Conservation (phyloP, 2,329 filamentous ascomycete species). For the Exophiala lecanii-corni region DNA sequence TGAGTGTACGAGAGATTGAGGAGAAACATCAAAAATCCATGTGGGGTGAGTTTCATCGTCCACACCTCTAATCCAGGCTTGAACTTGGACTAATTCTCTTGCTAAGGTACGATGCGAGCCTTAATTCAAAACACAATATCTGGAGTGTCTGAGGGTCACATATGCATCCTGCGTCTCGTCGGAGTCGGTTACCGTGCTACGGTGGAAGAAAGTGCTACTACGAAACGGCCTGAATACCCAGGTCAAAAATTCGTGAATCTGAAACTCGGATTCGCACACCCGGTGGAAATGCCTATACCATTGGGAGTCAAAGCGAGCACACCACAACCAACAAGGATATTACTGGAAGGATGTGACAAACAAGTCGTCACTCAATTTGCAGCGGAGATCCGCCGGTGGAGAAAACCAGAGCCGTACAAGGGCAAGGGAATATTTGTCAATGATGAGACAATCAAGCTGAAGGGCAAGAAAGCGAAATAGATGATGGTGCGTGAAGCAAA, state of each 20-base stretch:
- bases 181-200: slow-evolving; percentile 93
- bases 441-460: slow-evolving; percentile 94
- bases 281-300: slow-evolving; percentile 83
- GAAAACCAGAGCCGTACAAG: slow-evolving; percentile 94
- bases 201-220: slow-evolving; percentile 71
- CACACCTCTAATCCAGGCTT: background rate
- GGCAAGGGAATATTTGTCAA: slow-evolving; percentile 99
- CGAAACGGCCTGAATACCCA: slow-evolving; percentile 57
- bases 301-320: slow-evolving; percentile 77
- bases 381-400: slow-evolving; percentile 81
- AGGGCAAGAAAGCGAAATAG: slow-evolving; percentile 96
- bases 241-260: slow-evolving; percentile 86
- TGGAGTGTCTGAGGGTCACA: slow-evolving; percentile 94
- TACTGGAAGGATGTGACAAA: slow-evolving; percentile 83
- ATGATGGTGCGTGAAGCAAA: no score
- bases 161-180: slow-evolving; percentile 84
- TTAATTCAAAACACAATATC: slow-evolving; percentile 87
- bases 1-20: slow-evolving; percentile 66
- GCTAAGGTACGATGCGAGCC: slow-evolving; percentile 76
- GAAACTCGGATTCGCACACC: slow-evolving; percentile 95
- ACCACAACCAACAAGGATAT: slow-evolving; percentile 83
- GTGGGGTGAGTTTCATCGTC: slow-evolving; percentile 70
- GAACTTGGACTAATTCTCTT: slow-evolving; percentile 12
- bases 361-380: slow-evolving; percentile 88
- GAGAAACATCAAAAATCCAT: slow-evolving; percentile 79